Base-by-base conservation (phyloP, 176 grass and related monocot species). In the Hordeum marinum region DNA sequence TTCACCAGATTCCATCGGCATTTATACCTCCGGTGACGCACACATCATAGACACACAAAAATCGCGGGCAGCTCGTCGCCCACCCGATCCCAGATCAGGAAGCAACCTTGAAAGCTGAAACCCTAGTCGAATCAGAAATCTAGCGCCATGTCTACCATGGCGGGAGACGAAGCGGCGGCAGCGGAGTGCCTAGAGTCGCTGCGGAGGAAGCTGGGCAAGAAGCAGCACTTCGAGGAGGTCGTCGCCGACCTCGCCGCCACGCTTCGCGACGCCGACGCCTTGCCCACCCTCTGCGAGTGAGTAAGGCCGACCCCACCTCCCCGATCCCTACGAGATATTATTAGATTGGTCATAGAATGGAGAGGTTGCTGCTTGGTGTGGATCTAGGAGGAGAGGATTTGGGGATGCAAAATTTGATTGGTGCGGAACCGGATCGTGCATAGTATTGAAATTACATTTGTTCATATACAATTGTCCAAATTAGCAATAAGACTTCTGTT, bases 171-270 rank as follows among this genome's bases (percentile, higher is more conserved):
- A 76, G 70, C 87, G 66, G 68, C 69, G 29, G 11, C 85, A 55
- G 84, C 86, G 79, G 66, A 82, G 75, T 85, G 92, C 63, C 81
- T 98, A 62, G 83, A 92, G 66, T 81, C 82, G 63, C 71, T 98
- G 88, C 91, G 91, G 84, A 88, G 15, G 85, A 94, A 85, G 42
- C 84, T 98, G n/a, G 91, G 87, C 18, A 94, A 88, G 93, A 98
- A 94, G 84, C 89, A 89, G 35, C 89, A 92, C 0, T 98, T 95
- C 83, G 91, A 94, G 91, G 93, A 76, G 67, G 91, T 91, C n/a
- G 90, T 94, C 29, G 65, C 74, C 41, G 89, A 92, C 14, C 85
- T 98, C 62, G 40, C 88, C 21, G 85, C 91, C 32, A 66, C 89
- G 26, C 59, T 94, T 3, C 84, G 75, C 37, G 84, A 90, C 85